Evolutionary conservation across 148 eudicot species (phyloP), one percentile per base, ranked within the genome.

Genomic region (Mesembryanthemum crystallinum): DNA sequence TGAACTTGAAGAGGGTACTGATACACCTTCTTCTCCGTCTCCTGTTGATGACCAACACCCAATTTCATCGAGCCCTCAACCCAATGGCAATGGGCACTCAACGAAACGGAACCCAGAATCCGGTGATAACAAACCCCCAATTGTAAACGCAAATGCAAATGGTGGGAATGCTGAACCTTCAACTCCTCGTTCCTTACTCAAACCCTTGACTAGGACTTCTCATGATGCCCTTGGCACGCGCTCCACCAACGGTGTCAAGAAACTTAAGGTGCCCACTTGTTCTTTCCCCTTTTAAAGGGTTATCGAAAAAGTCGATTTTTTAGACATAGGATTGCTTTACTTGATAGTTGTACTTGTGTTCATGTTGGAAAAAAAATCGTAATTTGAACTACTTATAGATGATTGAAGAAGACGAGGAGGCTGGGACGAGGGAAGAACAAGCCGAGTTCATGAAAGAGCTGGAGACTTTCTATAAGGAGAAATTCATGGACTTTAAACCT

Each of bases 371-470:
- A n/a, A n/a, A n/a, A 42, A 10, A 64, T 35, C 1, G 29, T 76
- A 27, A 13, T 63, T 75, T 78, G 64, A 76, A 63, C 20, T 64
- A 23, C 35, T 58, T 25, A 70, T 78, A 90, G 94, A 82, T 80
- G 81, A 73, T 68, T 30, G 98, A 88, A 71, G 90, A 83, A 45
- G 96, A 91, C 13, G 96, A 89, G 47, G 91, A 93, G 73, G 82
- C 80, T 76, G 98, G 97, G 69, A 89, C 98, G 11, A 87, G 85
- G 58, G 97, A 95, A 65, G 97, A 95, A 12, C 99, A 95, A 82
- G 85, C 82, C 11, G 91, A 87, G 58, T 95, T 95, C 80, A 89
- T 92, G 87, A 89, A 82, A 73, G 97, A 87, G 73, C 78, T 95
- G 69, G 92, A 91, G 42, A 77, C 71, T 73, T 88, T 91, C 52